Conservation (phyloP, 1,139 yeast species). For the Scheffersomyces quercinus region DNA sequence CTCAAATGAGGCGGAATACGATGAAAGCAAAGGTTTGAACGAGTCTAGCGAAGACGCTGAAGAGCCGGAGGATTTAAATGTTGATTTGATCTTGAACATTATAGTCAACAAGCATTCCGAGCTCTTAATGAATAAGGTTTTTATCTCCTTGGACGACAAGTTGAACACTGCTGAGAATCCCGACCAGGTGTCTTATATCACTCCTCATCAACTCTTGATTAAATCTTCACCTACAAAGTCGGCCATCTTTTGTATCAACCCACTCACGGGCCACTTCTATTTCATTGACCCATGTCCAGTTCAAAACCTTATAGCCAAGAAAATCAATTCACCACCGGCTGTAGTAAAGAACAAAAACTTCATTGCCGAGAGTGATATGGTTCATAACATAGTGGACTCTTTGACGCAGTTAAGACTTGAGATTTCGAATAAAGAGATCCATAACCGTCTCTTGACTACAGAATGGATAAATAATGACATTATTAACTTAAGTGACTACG, state of each 20-base stretch:
- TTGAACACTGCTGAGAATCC: neutral
- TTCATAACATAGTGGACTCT: constrained; percentile 35
- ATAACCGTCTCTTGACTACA: constrained; percentile 57
- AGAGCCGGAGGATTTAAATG: constrained; percentile 32
- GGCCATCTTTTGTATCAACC: constrained; percentile 43
- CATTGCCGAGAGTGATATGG: constrained; percentile 33
- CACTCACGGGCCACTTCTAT: constrained; percentile 47
- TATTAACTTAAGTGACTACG: constrained; percentile 46
- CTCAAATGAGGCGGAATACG: constrained; percentile 4
- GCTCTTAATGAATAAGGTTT: constrained; percentile 26
- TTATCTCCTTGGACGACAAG: constrained; percentile 12
- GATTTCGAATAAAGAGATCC: constrained; percentile 52
- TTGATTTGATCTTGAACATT: constrained; percentile 35
- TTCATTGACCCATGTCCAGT: constrained; percentile 46
- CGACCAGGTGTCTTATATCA: constrained; percentile 18
- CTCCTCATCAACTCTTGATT: constrained; percentile 39
- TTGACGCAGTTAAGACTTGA: constrained; percentile 52
- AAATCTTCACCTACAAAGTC: constrained; percentile 37
- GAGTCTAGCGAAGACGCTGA: constrained; percentile 16
- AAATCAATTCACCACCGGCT: constrained; percentile 33
- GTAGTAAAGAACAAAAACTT: constrained; percentile 17
- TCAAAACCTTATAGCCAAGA: constrained; percentile 34
- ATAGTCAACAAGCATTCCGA: constrained; percentile 44
- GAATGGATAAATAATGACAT: constrained; percentile 68
- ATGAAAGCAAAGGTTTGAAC: constrained; percentile 3